Percentiles rank a stretch among this genome's conserved stretches.
Evolutionary conservation across 1,139 yeast species (phyloP).

Genomic region (Protomyces macrosporus): DNA sequence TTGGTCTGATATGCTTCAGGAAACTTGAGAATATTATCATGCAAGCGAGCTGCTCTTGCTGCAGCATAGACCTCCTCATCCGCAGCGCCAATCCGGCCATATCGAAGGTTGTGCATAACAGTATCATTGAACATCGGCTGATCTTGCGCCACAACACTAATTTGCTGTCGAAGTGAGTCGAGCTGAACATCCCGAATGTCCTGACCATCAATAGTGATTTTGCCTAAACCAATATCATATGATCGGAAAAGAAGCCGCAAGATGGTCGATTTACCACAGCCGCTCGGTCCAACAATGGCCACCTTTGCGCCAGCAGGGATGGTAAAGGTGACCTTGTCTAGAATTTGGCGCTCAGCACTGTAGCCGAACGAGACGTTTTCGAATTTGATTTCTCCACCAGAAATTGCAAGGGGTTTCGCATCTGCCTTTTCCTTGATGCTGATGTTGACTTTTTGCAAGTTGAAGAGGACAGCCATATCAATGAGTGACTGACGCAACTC

Average conservation of each 20-base stretch:
- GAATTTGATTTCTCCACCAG: constrained; percentile 68
- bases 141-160: constrained; percentile 97
- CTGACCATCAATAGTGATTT: constrained; percentile 80
- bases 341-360: constrained; percentile 79
- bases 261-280: constrained; percentile 66
- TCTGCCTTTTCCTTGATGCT: constrained; percentile 56
- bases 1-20: constrained; percentile 81
- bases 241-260: constrained; percentile 78
- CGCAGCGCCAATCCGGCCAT: constrained; percentile 60
- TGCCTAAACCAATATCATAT: constrained; percentile 73
- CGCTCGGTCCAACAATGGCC: constrained; percentile 42
- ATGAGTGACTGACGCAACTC: constrained; percentile 86
- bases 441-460: constrained; percentile 69
- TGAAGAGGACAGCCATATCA: constrained; percentile 88
- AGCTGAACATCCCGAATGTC: constrained; percentile 70
- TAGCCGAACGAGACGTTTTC: constrained; percentile 93
- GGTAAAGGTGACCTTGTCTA: constrained; percentile 70
- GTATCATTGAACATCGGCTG: constrained; percentile 52
- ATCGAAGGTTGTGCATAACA: constrained; percentile 77
- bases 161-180: constrained; percentile 62
- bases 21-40: constrained; percentile 48
- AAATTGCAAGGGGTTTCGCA: constrained; percentile 55
- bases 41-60: constrained; percentile 63
- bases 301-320: constrained; percentile 50
- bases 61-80: constrained; percentile 66